Percentiles rank a stretch among this genome's conserved stretches.
These are phyloP conservation scores for Trichaptum fuscoviolaceum DNA, from an alignment of 768 basidiomycete genomes.

Conservation along the genomic window DNA sequence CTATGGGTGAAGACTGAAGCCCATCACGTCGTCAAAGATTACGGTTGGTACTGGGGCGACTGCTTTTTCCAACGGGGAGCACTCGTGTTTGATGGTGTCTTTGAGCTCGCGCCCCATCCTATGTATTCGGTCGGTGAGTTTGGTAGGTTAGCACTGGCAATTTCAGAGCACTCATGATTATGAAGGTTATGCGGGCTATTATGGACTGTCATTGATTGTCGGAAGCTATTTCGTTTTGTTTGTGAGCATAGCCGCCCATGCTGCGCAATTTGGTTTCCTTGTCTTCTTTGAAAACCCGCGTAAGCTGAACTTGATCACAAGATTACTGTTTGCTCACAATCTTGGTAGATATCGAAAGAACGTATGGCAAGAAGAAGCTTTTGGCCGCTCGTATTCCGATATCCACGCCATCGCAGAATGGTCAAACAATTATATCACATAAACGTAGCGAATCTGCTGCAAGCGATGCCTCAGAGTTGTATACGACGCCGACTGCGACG, in stretches of 20 bases:
- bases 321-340: constrained; percentile 8
- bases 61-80: constrained; percentile 90
- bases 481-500: constrained; percentile 54
- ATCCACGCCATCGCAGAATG: constrained; percentile 9
- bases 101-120: constrained; percentile 87
- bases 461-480: constrained; percentile 15
- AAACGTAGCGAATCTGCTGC: not conserved
- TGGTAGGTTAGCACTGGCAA: constrained; percentile 1
- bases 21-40: constrained; percentile 95
- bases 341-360: constrained; percentile 80
- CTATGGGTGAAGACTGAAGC: constrained; percentile 99
- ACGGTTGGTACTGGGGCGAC: constrained; percentile 98
- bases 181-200: constrained; percentile 92
- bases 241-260: constrained; percentile 89
- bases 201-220: constrained; percentile 86
- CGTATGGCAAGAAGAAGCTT: constrained; percentile 88
- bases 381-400: constrained; percentile 81
- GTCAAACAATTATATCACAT: not conserved
- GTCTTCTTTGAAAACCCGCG: constrained; percentile 97
- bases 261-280: constrained; percentile 94
- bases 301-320: constrained; percentile 34
- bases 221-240: constrained; percentile 91
- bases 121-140: constrained; percentile 87
- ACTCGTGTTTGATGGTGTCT: constrained; percentile 96
- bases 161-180: not conserved